A percentile compares a stretch with the other conserved stretches of the same genome.
These are phyloP conservation scores for Xylariomycetidae sp. DNA, from an alignment of 2,329 filamentous ascomycete species.

Conservation along the genomic window DNA sequence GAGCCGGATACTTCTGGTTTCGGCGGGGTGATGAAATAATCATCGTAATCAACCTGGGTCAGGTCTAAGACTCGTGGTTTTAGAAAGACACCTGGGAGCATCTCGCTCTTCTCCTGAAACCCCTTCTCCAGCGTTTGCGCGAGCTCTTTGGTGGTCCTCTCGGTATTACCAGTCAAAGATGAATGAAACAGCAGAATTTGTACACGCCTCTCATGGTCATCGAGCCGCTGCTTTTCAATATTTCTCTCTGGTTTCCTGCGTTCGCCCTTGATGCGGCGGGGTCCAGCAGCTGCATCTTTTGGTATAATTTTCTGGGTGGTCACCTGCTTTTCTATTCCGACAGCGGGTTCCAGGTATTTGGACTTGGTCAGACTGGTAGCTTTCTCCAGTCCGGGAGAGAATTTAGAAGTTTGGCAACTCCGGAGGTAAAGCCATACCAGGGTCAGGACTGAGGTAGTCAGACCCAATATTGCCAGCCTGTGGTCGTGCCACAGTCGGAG, in stretches of 20 bases:
- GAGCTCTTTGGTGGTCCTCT: slow-evolving; percentile 65
- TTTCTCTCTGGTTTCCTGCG: too few relatives aligned
- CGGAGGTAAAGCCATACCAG: too few relatives aligned
- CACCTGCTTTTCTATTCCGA: slow-evolving; percentile 12
- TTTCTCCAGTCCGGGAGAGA: too few relatives aligned
- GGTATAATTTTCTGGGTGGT: slow-evolving; percentile 6
- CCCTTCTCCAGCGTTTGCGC: slow-evolving; percentile 48
- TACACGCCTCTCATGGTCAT: slow-evolving; percentile 41
- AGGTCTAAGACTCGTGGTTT: slow-evolving; percentile 69
- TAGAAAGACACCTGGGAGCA: slow-evolving; percentile 35
- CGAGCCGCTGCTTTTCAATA: slow-evolving; percentile 28
- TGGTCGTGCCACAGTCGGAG: too few relatives aligned
- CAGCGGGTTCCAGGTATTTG: too few relatives aligned
- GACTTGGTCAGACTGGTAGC: too few relatives aligned
- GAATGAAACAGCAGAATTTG: slow-evolving; percentile 85
- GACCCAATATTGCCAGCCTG: too few relatives aligned
- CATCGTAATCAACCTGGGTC: slow-evolving; percentile 84
- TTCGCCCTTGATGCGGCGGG: slow-evolving; percentile 45
- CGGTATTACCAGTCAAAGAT: slow-evolving; percentile 79
- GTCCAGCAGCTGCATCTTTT: slow-evolving; percentile 35
- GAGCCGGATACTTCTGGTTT: slow-evolving; percentile 45
- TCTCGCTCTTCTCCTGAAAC: slow-evolving; percentile 48
- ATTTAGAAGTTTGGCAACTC: too few relatives aligned
- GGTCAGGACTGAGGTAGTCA: too few relatives aligned
- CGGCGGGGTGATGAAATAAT: slow-evolving; percentile 79